Percentiles rank a stretch among this genome's conserved stretches.
phyloP scores from a whole-genome alignment of 257 asterid species.

The Lycium ferocissimum region DNA sequence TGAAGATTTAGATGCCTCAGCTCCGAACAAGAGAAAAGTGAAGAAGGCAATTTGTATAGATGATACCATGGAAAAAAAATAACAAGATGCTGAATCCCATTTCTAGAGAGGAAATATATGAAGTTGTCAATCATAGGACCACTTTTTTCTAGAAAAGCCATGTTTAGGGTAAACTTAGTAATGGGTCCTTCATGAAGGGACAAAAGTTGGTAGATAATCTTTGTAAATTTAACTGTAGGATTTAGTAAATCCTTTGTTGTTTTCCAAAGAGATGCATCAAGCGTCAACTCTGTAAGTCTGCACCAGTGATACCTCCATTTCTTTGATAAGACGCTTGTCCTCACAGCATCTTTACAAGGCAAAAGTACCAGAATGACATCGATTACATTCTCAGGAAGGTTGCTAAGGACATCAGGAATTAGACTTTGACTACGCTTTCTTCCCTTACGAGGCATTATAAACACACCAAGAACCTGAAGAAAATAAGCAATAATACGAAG shows the following conservation, averaged over 20 bases:
- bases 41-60: neutral
- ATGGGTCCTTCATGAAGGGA: neutral
- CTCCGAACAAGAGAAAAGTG: neutral
- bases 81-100: neutral
- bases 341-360: slow-evolving; percentile 14
- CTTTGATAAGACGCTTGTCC: slow-evolving; percentile 8
- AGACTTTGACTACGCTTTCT: neutral
- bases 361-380: neutral
- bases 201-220: neutral
- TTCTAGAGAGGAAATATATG: neutral
- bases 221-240: neutral
- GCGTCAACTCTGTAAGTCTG: neutral
- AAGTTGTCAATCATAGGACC: neutral
- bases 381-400: neutral
- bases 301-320: slow-evolving; percentile 28
- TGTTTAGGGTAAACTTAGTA: neutral
- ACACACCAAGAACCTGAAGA: neutral
- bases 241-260: neutral
- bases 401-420: neutral
- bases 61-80: neutral
- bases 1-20: neutral
- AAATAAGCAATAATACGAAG: neutral
- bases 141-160: neutral
- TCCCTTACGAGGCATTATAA: neutral
- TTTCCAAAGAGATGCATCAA: neutral